These are phyloP conservation scores for Albugo laibachii DNA, from an alignment of 352 stramenopile genomes.

Conservation along the genomic window DNA sequence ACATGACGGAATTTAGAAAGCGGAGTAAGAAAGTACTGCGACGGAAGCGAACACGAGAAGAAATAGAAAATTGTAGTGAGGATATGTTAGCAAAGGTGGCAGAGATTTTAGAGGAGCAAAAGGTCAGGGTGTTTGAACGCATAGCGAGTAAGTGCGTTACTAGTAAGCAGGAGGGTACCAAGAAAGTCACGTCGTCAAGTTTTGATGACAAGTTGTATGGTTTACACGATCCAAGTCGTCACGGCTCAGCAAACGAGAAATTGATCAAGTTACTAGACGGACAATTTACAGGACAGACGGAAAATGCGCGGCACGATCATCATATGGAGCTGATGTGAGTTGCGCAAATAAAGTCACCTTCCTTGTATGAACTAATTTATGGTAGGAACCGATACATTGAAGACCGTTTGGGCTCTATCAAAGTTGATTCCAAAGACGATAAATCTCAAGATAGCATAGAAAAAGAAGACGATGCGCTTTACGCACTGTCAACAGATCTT, in stretches of 20 bases:
- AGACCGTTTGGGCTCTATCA: slow-evolving; percentile 35
- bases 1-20: not conserved
- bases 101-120: slow-evolving; percentile 53
- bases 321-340: slow-evolving; percentile 55
- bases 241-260: slow-evolving; percentile 44
- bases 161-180: slow-evolving; percentile 4
- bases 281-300: slow-evolving; percentile 61
- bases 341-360: not conserved
- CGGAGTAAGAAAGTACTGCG: slow-evolving; percentile 4
- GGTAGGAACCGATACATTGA: slow-evolving; percentile 68
- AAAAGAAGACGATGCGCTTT: slow-evolving; percentile 43
- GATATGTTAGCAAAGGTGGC: slow-evolving; percentile 29
- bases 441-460: not conserved
- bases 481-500: slow-evolving; percentile 34
- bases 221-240: slow-evolving; percentile 55
- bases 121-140: slow-evolving; percentile 22
- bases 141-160: slow-evolving; percentile 12
- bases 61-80: slow-evolving; percentile 7
- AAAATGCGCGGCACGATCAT: slow-evolving; percentile 34
- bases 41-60: slow-evolving; percentile 6
- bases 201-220: slow-evolving; percentile 17
- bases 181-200: slow-evolving; percentile 1
- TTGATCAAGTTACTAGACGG: slow-evolving; percentile 48
- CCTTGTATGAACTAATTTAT: not conserved
- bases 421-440: slow-evolving; percentile 5